Base-by-base conservation (phyloP, 805 yeast species). In the Crinitomyces ghanaensis region DNA sequence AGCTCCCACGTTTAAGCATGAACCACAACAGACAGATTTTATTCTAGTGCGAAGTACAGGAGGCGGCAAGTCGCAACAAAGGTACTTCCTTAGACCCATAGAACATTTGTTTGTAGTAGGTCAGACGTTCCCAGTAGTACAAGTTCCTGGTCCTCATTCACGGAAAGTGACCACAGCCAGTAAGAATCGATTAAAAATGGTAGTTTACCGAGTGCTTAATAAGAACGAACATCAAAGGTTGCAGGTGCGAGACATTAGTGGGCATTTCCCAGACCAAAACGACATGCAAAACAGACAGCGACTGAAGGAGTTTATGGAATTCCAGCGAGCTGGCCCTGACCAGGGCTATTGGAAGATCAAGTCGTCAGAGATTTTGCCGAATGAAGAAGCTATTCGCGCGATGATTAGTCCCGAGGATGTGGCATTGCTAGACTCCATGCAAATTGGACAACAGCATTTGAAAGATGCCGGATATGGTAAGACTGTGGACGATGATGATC, bases 251-350 rank as follows among this genome's bases (percentile, higher is more conserved):
- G 97, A 91, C 43, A 82, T 91, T 15, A 75, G 94, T 0, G 70
- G 71, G 32, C 96, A 88, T 61, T 91, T 91, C 52, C 97, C 98
- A 0, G 97, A 85, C 45, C 96, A 86, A 56, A 86, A 81, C 50
- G 97, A 91, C 50, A 86, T 88, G 83, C 98, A 91, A 54, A 88
- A 84, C 52, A 70, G 98, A 47, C 97, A 88, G 59, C 68, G 95
- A 41, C 66, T 91, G 36, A 91, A 91, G 56, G 98, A 91, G 59
- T 91, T 91, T 48, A 91, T 91, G 98, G 96, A 86, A 49, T 91
- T 82, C 49, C 96, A 88, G 59, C 67, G 96, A 46, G 74, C 78
- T 24, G 97, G 97, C 8, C 83, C 78, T 5, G 96, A 86, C 55
- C 95, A 85, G 46, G 95, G 96, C 1, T 80, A 63, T 49, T 91